Percentiles rank a stretch among this genome's conserved stretches.
Conservation (phyloP, 2,329 filamentous ascomycete genomes). For the Hawksworthiomyces lignivorus region DNA sequence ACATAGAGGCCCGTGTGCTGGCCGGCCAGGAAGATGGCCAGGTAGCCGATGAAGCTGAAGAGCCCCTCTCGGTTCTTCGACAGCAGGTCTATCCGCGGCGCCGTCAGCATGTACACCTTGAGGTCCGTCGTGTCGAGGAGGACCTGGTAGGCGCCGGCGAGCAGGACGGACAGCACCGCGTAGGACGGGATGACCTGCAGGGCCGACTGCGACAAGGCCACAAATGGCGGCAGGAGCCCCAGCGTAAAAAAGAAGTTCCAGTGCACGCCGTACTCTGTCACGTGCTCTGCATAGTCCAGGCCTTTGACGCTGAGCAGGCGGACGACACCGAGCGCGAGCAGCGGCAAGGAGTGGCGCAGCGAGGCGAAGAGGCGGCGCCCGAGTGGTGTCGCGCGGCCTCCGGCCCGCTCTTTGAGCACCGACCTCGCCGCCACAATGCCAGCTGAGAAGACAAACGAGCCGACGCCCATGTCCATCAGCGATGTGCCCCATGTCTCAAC, state of each 20-base stretch:
- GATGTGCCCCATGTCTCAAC: slow-evolving; percentile 99
- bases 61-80: slow-evolving; percentile 91
- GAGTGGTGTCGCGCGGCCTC: slow-evolving; percentile 42
- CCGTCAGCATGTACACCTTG: slow-evolving; percentile 74
- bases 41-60: slow-evolving; percentile 90
- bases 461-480: slow-evolving; percentile 96
- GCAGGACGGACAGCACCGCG: slow-evolving; percentile 61
- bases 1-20: slow-evolving; percentile 76
- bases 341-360: slow-evolving; percentile 71
- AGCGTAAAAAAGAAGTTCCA: slow-evolving; percentile 99
- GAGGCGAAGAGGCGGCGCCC: slow-evolving; percentile 55
- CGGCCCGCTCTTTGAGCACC: slow-evolving; percentile 61
- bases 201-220: slow-evolving; percentile 71
- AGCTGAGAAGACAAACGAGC: slow-evolving; percentile 92
- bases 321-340: slow-evolving; percentile 71
- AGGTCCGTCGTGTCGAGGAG: slow-evolving; percentile 69
- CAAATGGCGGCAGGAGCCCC: slow-evolving; percentile 78
- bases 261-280: slow-evolving; percentile 94
- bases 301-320: slow-evolving; percentile 86
- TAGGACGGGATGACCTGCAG: slow-evolving; percentile 68
- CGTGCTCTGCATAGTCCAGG: slow-evolving; percentile 92
- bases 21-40: slow-evolving; percentile 88
- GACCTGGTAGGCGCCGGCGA: slow-evolving; percentile 66
- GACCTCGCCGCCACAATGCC: slow-evolving; percentile 84
- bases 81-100: slow-evolving; percentile 68